Conservation (phyloP, 2,329 filamentous ascomycete genomes). For the Rachicladosporium sp. region DNA sequence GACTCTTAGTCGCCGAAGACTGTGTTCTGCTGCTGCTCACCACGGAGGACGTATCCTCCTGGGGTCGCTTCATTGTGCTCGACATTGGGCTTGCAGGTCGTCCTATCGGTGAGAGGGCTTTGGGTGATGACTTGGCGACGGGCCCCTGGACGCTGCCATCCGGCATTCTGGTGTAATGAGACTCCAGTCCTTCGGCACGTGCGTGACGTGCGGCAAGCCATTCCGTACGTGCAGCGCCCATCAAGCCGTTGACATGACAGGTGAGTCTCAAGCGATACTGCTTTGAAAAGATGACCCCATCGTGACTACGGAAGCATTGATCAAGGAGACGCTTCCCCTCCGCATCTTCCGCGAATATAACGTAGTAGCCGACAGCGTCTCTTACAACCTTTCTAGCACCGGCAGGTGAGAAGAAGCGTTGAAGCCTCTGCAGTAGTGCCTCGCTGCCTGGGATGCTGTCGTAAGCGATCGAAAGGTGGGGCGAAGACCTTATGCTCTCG, state of each 20-base stretch:
- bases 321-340: no score
- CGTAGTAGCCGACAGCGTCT: slow-evolving; percentile 11
- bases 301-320: no score
- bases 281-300: no score
- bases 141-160: no score
- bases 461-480: slow-evolving; percentile 17
- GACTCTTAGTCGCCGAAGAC: neutral
- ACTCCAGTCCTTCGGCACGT: no score
- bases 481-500: slow-evolving; percentile 2
- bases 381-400: slow-evolving; percentile 6
- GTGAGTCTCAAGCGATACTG: no score
- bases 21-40: slow-evolving; percentile 1
- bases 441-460: slow-evolving; percentile 7
- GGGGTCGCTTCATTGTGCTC: neutral
- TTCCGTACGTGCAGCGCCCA: no score
- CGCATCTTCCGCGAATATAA: neutral
- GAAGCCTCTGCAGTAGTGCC: slow-evolving; percentile 9
- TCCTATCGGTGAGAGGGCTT: neutral
- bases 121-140: no score
- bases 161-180: no score
- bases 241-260: no score
- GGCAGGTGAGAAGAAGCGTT: slow-evolving; percentile 3
- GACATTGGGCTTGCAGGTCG: neutral
- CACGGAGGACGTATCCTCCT: slow-evolving; percentile 2
- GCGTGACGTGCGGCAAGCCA: no score